These are phyloP conservation scores for Cladosporium austrohemisphaericum DNA, from an alignment of 2,329 filamentous ascomycete species.

Conservation along the genomic window DNA sequence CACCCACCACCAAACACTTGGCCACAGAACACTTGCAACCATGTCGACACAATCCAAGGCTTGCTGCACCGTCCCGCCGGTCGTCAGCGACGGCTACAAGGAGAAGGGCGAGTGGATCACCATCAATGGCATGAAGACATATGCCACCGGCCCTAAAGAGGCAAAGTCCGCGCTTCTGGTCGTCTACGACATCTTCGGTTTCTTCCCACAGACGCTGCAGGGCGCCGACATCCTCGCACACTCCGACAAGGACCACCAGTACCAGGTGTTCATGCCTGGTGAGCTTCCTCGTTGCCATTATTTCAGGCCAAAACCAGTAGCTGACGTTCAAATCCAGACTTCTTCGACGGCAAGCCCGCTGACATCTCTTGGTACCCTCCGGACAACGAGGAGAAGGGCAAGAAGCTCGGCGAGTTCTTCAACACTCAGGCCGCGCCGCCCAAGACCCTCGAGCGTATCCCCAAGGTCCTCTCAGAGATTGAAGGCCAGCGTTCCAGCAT, in stretches of 20 bases:
- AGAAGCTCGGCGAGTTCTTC: slow-evolving; percentile 60
- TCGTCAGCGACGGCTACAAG: slow-evolving; percentile 50
- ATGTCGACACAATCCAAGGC: slow-evolving; percentile 34
- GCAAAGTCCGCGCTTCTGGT: slow-evolving; percentile 57
- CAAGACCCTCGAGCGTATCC: slow-evolving; percentile 53
- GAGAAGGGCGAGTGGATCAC: slow-evolving; percentile 57
- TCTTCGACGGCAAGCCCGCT: slow-evolving; percentile 73
- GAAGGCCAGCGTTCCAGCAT: slow-evolving; percentile 46
- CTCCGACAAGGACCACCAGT: slow-evolving; percentile 51
- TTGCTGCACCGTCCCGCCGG: slow-evolving; percentile 50
- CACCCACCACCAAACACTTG: background rate
- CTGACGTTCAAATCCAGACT: slow-evolving; percentile 50
- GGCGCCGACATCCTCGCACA: slow-evolving; percentile 60
- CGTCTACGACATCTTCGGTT: slow-evolving; percentile 62
- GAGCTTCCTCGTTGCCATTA: background rate
- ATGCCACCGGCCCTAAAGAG: slow-evolving; percentile 53
- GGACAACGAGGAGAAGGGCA: slow-evolving; percentile 56
- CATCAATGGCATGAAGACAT: slow-evolving; percentile 60
- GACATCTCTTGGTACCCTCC: slow-evolving; percentile 57
- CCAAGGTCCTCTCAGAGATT: slow-evolving; percentile 53
- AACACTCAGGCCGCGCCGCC: slow-evolving; percentile 54
- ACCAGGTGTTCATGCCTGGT: slow-evolving; percentile 77
- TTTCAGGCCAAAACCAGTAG: background rate
- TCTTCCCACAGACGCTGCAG: slow-evolving; percentile 60
- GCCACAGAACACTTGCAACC: slow-evolving; percentile 17